Evolutionary conservation across 208 protist genomes (phyloP).

Genomic region (Wallacemonas sp.): DNA sequence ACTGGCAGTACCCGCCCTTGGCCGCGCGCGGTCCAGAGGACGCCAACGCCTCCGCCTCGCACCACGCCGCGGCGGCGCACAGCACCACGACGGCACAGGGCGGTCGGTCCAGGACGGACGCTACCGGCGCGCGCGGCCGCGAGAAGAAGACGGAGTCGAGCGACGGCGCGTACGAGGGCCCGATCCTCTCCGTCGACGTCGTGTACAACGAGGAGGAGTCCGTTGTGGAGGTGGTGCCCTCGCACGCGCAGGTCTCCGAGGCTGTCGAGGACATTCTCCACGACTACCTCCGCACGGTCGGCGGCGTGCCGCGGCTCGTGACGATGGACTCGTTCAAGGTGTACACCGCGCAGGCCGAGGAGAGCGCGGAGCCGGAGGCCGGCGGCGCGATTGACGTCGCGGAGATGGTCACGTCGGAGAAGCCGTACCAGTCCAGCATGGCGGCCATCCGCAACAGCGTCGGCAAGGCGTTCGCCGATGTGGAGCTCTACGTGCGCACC

Average conservation of each 20-base stretch:
- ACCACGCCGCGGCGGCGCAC: no score
- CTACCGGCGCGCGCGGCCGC: neutral
- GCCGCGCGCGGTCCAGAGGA: neutral
- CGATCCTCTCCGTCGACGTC: slow-evolving; percentile 81
- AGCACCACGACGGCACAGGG: neutral
- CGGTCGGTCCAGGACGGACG: slow-evolving; percentile 14
- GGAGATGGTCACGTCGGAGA: slow-evolving; percentile 91
- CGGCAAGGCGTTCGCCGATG: slow-evolving; percentile 66
- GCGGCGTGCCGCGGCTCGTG: slow-evolving; percentile 79
- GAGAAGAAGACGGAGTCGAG: slow-evolving; percentile 28
- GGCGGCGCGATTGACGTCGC: slow-evolving; percentile 84
- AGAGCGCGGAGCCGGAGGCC: slow-evolving; percentile 49
- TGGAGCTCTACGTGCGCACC: slow-evolving; percentile 76
- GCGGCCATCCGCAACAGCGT: slow-evolving; percentile 70
- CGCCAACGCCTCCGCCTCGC: no score
- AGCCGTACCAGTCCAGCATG: slow-evolving; percentile 84
- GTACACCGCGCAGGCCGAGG: slow-evolving; percentile 81
- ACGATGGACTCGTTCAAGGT: slow-evolving; percentile 90
- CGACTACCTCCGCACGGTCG: slow-evolving; percentile 91
- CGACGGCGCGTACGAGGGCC: slow-evolving; percentile 45
- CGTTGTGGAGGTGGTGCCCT: slow-evolving; percentile 74
- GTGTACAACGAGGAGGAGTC: slow-evolving; percentile 74
- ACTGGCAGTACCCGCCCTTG: slow-evolving; percentile 70
- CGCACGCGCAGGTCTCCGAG: slow-evolving; percentile 67
- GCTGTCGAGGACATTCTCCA: slow-evolving; percentile 86